Evolutionary conservation across 2,329 filamentous ascomycete genomes (phyloP).

Genomic region (Grosmannia clavigera): DNA sequence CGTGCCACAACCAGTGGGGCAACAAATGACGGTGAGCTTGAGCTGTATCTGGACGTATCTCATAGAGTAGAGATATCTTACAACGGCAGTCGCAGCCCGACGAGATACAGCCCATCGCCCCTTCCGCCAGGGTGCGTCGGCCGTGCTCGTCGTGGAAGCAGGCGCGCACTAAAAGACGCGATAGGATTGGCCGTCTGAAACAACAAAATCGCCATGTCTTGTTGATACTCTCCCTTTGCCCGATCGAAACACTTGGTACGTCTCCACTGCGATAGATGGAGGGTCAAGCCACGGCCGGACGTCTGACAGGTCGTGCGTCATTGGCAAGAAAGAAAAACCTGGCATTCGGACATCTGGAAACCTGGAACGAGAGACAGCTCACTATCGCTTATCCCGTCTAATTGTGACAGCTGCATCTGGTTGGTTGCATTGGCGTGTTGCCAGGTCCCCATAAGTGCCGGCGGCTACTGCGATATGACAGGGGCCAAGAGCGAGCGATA

Average conservation of each 20-base stretch:
- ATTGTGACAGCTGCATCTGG: not conserved
- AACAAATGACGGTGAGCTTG: not conserved
- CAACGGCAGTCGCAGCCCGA: not conserved
- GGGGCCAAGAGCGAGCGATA: not conserved
- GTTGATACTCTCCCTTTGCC: not conserved
- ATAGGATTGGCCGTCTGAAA: not conserved
- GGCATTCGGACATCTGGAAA: not conserved
- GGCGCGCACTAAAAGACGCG: not conserved
- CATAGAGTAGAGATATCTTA: not conserved
- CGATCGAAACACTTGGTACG: not conserved
- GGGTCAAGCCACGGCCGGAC: not conserved
- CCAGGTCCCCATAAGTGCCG: not conserved
- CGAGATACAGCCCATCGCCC: not conserved
- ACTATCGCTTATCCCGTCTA: not conserved
- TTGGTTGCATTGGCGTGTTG: not conserved
- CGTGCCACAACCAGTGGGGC: not conserved
- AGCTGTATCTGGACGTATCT: not conserved
- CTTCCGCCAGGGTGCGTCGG: not conserved
- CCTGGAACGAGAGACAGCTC: not conserved
- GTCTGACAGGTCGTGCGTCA: not conserved
- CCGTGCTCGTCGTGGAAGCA: not conserved
- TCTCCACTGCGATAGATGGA: not conserved
- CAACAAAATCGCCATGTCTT: not conserved
- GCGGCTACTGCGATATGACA: not conserved
- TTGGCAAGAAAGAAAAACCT: not conserved